Base-by-base conservation (phyloP, 2,329 filamentous ascomycete species). In the Tolypocladium tropicale region DNA sequence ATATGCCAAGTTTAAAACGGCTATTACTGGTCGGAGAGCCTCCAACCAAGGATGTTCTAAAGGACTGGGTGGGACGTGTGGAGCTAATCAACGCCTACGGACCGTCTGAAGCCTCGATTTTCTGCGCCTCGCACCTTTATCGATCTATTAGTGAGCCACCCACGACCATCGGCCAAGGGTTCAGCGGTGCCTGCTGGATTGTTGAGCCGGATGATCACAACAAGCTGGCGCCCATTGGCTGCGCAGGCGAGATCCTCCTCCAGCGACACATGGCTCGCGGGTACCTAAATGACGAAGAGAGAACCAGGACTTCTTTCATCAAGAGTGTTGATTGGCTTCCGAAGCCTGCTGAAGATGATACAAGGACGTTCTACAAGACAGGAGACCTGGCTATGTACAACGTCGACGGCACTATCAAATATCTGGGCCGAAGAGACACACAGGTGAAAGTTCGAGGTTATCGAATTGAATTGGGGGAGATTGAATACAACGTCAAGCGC, bases 391-490 rank as follows among this genome's bases (percentile, higher is more conserved):
- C 68, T 3, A 65, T 64, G 37, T 77, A 77, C 30, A 64, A 72
- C 32, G 62, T 65, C 0, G 69, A 77, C 53, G 72, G 73, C 0
- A 65, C 64, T 25, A 63, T 80, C 9, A 60, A 69, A 0, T 79
- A 74, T 54, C 61, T 78, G 30, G 79, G 78, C 48, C 71, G 81
- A 18, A 81, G 79, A 58, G 81, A 84, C 59, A 74, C 73, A 0
- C 81, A 84, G 62, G 74, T 83, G 53, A 85, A 85, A 64, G 67
- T 85, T 10, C 74, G 76, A 18, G 84, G 84, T 25, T 82, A 77
- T 58, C 67, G 80, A 53, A 71, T 81, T 49, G 84, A 79, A 66
- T 70, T 79, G 12, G 62, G 59, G 0, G 64, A 65, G 39, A 37
- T 67, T 5, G 65, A 66, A 43, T 50, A 59, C 6, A 37, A 62